Percentiles rank a stretch among this genome's conserved stretches.
Conservation (phyloP, 345 rosid species). For the Arabis alpina region DNA sequence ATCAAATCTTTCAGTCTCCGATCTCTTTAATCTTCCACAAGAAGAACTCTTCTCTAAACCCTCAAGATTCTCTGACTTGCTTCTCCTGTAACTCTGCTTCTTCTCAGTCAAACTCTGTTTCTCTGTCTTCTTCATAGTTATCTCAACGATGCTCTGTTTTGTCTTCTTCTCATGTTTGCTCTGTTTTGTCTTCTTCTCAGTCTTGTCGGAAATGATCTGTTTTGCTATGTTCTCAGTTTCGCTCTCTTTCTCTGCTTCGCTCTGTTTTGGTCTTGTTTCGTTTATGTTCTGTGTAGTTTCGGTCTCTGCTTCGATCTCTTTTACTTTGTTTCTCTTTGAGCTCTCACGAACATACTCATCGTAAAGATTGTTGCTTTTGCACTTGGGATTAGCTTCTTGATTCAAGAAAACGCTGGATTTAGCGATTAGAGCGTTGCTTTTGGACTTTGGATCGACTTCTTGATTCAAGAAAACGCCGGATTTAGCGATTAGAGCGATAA, state of each 20-base stretch:
- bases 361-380: conserved; percentile 47
- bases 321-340: conserved; percentile 47
- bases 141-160: conserved; percentile 20
- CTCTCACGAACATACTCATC: conserved; percentile 54
- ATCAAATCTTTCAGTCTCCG: conserved; percentile 45
- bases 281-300: conserved; percentile 8
- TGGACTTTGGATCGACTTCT: conserved; percentile 25
- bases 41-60: conserved; percentile 34
- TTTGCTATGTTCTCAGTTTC: conserved; percentile 1
- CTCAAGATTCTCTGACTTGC: conserved; percentile 54
- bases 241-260: conserved; percentile 7
- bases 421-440: conserved; percentile 50
- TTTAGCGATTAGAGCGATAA: conserved; percentile 64
- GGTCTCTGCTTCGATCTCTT: conserved; percentile 20
- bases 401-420: conserved; percentile 60
- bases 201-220: not conserved
- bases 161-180: conserved; percentile 19
- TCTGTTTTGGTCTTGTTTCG: conserved; percentile 7
- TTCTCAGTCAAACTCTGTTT: conserved; percentile 24
- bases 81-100: conserved; percentile 45
- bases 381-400: conserved; percentile 37
- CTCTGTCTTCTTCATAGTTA: conserved; percentile 18
- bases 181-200: conserved; percentile 24
- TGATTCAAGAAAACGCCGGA: conserved; percentile 58
- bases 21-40: conserved; percentile 47